Evolutionary conservation across 495 filamentous ascomycete species (phyloP).

Genomic region (Hyaloscypha bicolor): DNA sequence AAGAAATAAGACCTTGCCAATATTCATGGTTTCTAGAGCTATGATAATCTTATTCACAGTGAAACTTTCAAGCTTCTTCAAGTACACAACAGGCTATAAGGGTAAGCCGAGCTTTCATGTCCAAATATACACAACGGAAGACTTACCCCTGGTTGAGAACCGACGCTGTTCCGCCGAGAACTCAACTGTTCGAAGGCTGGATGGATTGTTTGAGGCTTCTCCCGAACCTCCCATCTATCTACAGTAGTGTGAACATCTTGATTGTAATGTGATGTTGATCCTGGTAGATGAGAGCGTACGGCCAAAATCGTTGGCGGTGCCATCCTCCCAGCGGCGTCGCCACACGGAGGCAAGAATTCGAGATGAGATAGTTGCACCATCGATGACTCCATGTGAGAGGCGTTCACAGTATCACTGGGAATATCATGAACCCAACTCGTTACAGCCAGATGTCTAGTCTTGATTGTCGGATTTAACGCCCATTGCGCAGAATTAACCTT

Average conservation of each 20-base stretch:
- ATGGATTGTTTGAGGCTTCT: constrained; percentile 62
- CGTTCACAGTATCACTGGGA: constrained; percentile 31
- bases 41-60: constrained; percentile 67
- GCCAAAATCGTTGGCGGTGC: constrained; percentile 67
- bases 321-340: constrained; percentile 47
- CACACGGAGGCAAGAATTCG: constrained; percentile 64
- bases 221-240: constrained; percentile 72
- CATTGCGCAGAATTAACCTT: constrained; percentile 38
- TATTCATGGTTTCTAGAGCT: constrained; percentile 64
- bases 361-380: constrained; percentile 65
- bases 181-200: constrained; percentile 74
- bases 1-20: constrained; percentile 67
- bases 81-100: constrained; percentile 54
- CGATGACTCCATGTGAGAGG: constrained; percentile 50
- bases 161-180: constrained; percentile 58
- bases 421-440: constrained; percentile 50
- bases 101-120: background rate
- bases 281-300: constrained; percentile 65
- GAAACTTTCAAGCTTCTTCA: constrained; percentile 70
- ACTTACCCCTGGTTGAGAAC: constrained; percentile 17
- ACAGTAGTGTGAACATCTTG: constrained; percentile 68
- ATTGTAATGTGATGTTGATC: constrained; percentile 53
- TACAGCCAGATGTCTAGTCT: constrained; percentile 51
- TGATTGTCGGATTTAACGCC: constrained; percentile 43
- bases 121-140: constrained; percentile 3